Conservation (phyloP, 73 alveolate species). For the Paramecium sonneborni region DNA sequence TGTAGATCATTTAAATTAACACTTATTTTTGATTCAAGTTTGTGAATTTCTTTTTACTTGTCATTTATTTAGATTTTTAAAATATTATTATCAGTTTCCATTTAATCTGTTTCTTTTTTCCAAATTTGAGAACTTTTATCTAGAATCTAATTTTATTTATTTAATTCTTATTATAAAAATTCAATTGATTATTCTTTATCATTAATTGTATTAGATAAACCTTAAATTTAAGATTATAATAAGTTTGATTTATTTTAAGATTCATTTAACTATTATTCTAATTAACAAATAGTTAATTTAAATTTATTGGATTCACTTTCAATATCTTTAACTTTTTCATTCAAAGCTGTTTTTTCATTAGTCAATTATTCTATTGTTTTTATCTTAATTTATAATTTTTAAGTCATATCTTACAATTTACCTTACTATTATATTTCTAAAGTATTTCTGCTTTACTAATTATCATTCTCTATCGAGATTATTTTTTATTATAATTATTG, state of each 20-base stretch:
- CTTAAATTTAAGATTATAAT: background rate
- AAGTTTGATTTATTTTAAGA: background rate
- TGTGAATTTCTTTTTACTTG: background rate
- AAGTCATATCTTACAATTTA: background rate
- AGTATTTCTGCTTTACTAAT: background rate
- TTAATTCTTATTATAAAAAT: background rate
- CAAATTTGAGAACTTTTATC: background rate
- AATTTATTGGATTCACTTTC: background rate
- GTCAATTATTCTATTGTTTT: background rate
- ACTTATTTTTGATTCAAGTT: background rate
- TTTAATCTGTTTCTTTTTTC: background rate
- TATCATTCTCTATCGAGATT: background rate
- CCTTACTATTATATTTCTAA: background rate
- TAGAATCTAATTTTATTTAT: background rate
- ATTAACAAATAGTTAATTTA: background rate
- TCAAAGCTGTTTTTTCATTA: background rate
- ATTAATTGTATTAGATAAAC: background rate
- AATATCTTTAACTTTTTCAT: background rate
- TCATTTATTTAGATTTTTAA: background rate
- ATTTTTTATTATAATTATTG: background rate
- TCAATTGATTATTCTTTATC: background rate
- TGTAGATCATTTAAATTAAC: background rate
- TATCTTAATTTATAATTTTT: background rate
- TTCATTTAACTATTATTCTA: background rate
- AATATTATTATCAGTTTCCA: background rate